These are phyloP conservation scores for Sporisorium graminicola DNA, from an alignment of 1,284 basidiomycete genomes.

Conservation along the genomic window DNA sequence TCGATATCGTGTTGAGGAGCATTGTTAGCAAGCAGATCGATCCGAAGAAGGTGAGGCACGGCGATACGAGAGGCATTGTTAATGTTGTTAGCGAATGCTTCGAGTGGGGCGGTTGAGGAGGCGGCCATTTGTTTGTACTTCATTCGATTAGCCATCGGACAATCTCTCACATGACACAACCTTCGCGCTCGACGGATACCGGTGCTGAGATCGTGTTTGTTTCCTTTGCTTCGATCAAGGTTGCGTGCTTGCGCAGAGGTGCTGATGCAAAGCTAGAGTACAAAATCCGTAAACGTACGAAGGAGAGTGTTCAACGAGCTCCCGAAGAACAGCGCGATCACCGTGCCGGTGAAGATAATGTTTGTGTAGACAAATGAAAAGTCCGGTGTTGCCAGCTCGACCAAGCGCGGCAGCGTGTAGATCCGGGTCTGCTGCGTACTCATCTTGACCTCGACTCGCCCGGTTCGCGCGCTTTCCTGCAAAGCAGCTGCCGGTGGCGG, in stretches of 20 bases:
- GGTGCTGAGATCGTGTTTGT: no score
- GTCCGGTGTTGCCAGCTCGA: conserved; percentile 94
- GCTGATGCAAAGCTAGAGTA: no score
- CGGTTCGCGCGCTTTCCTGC: background rate
- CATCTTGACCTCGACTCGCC: background rate
- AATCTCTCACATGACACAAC: no score
- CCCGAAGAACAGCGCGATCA: conserved; percentile 87
- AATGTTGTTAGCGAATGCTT: conserved; percentile 64
- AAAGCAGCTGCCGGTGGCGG: background rate
- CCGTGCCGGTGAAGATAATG: conserved; percentile 73
- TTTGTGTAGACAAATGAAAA: conserved; percentile 99
- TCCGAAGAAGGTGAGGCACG: conserved; percentile 74
- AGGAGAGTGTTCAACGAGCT: conserved; percentile 88
- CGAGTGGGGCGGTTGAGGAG: conserved; percentile 51
- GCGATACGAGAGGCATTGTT: conserved; percentile 75
- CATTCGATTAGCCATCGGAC: background rate
- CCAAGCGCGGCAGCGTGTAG: conserved; percentile 84
- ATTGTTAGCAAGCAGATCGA: conserved; percentile 77
- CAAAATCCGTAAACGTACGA: conserved; percentile 76
- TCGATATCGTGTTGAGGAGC: conserved; percentile 80
- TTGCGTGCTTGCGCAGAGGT: background rate
- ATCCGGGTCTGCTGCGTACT: conserved; percentile 69
- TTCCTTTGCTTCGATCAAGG: no score
- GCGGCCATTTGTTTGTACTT: background rate
- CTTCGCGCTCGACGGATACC: no score